Evolutionary conservation across 108 stramenopile species (phyloP), one percentile per base, ranked within the genome.

Genomic region (Hondaea fermentalgiana): DNA sequence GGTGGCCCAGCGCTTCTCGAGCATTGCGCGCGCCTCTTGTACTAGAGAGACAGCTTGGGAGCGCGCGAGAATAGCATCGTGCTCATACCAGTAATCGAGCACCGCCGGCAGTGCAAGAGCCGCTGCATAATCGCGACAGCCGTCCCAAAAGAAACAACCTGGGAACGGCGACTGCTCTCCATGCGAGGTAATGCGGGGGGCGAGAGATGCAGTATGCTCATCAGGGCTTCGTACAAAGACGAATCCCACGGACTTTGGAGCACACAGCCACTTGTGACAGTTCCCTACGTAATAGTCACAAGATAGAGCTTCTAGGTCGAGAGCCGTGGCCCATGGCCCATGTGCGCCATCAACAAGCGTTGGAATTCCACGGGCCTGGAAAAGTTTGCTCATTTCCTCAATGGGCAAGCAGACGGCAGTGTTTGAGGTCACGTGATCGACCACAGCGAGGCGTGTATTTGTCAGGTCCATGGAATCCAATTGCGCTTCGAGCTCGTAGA

Each of bases 211-310:
- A 19, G 64, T 17, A 8, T 8, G 6, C 35, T 42, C 42, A 10
- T 23, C 14, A 8, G 64, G 64, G 10, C 42, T 42, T 5, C 29
- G 57, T 12, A 44, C 60, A 19, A 42, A 25, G 23, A 87, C 19
- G 10, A 87, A 45, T 8, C 55, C 89, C 19, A 57, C 72, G 5
- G 72, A 72, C 19, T 44, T 25, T 4, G 89, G 83, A 5, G 57
- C 43, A 83, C 89, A 87, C 23, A 89, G 89, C 89, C 89, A 89
- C 59, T 89, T 89, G 59, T 89, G 89, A 8, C 42, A 35, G 58
- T 89, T 89, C 23, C 72, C 72, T 14, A 89, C 89, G 29, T 87
- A 89, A 44, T 43, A 89, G 51, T 89, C 89, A 5, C 42, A 49
- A 12, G 25, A 21, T 57, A 89, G 23, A 29, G 35, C 43, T 17